phyloP scores from a whole-genome alignment of 2,329 filamentous ascomycete genomes.

The Aureobasidium lini region DNA sequence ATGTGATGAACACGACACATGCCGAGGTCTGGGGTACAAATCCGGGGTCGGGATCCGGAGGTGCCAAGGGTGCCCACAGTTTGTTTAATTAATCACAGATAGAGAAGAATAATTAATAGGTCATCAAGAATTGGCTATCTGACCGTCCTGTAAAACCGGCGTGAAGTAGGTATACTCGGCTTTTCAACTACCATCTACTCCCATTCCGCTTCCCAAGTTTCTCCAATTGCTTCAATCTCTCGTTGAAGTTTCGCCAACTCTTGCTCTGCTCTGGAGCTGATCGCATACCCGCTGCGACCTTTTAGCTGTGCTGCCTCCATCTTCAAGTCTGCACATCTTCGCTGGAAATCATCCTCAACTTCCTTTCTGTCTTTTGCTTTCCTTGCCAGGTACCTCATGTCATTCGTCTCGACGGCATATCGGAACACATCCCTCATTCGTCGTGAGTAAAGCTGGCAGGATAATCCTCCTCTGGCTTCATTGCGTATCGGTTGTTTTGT shows the following conservation, averaged over 20 bases:
- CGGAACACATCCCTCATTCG: constrained; percentile 70
- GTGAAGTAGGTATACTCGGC: neutral
- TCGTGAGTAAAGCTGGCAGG: constrained; percentile 72
- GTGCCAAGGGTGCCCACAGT: neutral
- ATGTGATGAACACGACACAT: constrained; percentile 1
- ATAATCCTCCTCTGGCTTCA: constrained; percentile 34
- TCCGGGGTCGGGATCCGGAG: neutral
- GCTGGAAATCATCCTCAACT: constrained; percentile 53
- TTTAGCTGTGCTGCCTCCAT: constrained; percentile 32
- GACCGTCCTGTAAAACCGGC: neutral
- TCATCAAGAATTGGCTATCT: neutral
- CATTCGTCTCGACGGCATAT: constrained; percentile 57
- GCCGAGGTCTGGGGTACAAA: neutral
- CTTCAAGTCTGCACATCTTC: constrained; percentile 38
- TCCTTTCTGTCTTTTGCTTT: constrained; percentile 50
- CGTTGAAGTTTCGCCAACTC: constrained; percentile 52
- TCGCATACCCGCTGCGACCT: constrained; percentile 26
- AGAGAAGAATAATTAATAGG: neutral
- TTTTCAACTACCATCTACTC: constrained; percentile 28
- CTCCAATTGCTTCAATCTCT: constrained; percentile 42
- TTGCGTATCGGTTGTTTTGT: constrained; percentile 49
- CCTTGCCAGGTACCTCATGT: constrained; percentile 58
- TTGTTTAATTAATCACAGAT: neutral
- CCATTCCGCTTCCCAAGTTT: constrained; percentile 45
- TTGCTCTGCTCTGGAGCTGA: constrained; percentile 36